Evolutionary conservation across 352 stramenopile species (phyloP).

Genomic region (Globisporangium canariense): DNA sequence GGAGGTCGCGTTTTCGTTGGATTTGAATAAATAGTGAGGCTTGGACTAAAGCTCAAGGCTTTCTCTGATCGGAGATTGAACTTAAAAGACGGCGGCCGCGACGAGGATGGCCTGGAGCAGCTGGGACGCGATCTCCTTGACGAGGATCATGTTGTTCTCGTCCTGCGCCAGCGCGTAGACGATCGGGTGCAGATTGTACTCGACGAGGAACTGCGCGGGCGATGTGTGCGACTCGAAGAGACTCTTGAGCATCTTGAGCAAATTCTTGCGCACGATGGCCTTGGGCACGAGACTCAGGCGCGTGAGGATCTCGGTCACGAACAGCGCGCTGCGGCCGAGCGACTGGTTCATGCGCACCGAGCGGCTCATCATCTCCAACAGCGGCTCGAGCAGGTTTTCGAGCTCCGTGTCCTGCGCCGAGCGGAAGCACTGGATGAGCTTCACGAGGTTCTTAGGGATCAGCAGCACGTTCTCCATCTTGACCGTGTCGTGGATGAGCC

Average conservation of each 20-base stretch:
- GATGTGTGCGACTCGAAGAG: constrained; percentile 87
- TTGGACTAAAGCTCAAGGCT: background rate
- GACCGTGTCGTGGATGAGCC: constrained; percentile 79
- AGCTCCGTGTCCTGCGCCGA: constrained; percentile 66
- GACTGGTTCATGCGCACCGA: constrained; percentile 80
- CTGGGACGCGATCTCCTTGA: constrained; percentile 87
- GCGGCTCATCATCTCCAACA: constrained; percentile 76
- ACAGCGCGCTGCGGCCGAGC: constrained; percentile 80
- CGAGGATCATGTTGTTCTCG: constrained; percentile 88
- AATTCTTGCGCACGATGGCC: constrained; percentile 87
- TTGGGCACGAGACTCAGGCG: constrained; percentile 79
- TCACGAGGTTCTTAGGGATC: constrained; percentile 56
- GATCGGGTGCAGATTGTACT: constrained; percentile 85
- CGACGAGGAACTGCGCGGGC: constrained; percentile 81
- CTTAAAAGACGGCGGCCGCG: constrained; percentile 56
- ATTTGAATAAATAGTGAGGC: constrained; percentile 14
- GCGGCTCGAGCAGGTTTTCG: constrained; percentile 74
- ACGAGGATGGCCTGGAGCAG: constrained; percentile 80
- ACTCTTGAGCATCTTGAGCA: constrained; percentile 91
- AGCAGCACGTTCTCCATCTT: constrained; percentile 83
- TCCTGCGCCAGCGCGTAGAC: constrained; percentile 81
- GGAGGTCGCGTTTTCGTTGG: background rate
- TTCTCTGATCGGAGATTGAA: background rate
- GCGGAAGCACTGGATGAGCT: constrained; percentile 70
- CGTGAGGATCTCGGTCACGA: constrained; percentile 81